Conservation (phyloP, 2,329 filamentous ascomycete genomes). For the Penicillium sp. region DNA sequence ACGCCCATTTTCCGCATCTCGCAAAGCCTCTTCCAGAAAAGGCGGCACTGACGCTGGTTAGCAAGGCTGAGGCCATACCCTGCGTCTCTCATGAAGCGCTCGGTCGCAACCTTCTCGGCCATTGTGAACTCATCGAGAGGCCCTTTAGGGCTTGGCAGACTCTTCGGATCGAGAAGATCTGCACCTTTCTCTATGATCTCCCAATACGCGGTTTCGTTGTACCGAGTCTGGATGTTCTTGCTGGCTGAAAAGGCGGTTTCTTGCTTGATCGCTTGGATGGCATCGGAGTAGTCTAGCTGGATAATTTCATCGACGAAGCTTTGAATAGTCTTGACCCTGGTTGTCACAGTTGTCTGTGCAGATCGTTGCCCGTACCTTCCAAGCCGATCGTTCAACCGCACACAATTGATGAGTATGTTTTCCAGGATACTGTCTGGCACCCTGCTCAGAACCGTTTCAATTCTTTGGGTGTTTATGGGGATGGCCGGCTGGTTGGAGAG, state of each 20-base stretch:
- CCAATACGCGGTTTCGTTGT: conserved; percentile 26
- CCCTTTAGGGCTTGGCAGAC: conserved; percentile 22
- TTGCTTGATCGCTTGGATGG: conserved; percentile 18
- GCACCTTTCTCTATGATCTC: conserved; percentile 26
- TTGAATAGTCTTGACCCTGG: conserved; percentile 16
- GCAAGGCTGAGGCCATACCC: conserved; percentile 23
- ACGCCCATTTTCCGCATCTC: conserved; percentile 26
- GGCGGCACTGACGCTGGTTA: conserved; percentile 23
- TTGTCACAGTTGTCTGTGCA: conserved; percentile 10
- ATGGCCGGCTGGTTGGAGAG: not conserved
- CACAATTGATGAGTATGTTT: conserved; percentile 5
- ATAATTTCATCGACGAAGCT: conserved; percentile 17
- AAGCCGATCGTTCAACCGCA: not conserved
- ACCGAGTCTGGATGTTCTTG: conserved; percentile 18
- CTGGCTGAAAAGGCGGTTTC: conserved; percentile 19
- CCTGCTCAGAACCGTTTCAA: conserved; percentile 1
- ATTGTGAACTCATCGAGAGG: conserved; percentile 26
- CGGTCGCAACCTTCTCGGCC: conserved; percentile 28
- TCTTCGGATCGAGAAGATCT: conserved; percentile 20
- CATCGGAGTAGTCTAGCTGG: conserved; percentile 15
- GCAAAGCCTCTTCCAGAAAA: conserved; percentile 27
- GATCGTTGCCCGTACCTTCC: not conserved
- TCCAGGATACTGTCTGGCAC: conserved; percentile 5
- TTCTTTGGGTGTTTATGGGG: not conserved
- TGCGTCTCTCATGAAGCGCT: conserved; percentile 23